Base-by-base conservation (phyloP, 1,284 basidiomycete species). In the Ustilago sp. region DNA sequence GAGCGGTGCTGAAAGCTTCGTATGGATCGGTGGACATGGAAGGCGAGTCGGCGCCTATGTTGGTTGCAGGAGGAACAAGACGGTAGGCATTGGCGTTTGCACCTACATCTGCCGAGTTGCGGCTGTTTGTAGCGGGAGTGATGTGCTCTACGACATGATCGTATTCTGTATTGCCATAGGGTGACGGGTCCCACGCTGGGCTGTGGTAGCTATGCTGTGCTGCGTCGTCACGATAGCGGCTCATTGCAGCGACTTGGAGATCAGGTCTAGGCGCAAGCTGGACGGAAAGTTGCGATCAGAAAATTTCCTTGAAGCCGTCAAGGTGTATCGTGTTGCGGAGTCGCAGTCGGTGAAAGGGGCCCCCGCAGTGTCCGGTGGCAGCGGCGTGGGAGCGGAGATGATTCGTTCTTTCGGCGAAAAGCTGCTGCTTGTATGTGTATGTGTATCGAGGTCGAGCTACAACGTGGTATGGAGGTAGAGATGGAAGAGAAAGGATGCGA, bases 1-100 rank as follows among this genome's bases (percentile, higher is more conserved):
- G 62, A 1, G 63, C 62, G 8, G 63, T 55, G 43, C 67, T 68
- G 62, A 68, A 70, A 15, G 68, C 62, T 50, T 82, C 80, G 62
- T 64, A 80, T 0, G 76, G 76, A 39, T 82, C 80, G 8, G 77
- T 81, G 47, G 81, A 82, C 70, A 77, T 71, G n/a, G 77, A 79
- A 12, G 79, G 79, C 32, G 76, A 66, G 41, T 76, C 68, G 8
- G 59, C 61, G 17, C 61, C 64, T 5, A 71, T 23, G 4, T 71
- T 19, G 9, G 58, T 65, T 8, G 68, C 74, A 15, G 74, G 68
- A 7, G 62, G 51, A 11, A 61, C 60, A 12, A 68, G 65, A 35
- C 65, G 63, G 32, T 76, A 68, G 38, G 74, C 74, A 36, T 72
- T 72, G 4, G 74, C 36, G 53, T 68, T 72, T 47, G 74, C 68